A percentile compares a stretch with the other conserved stretches of the same genome.
These are phyloP conservation scores for Pyropia haitanensis DNA, from an alignment of 23 red algal genomes.

Conservation along the genomic window DNA sequence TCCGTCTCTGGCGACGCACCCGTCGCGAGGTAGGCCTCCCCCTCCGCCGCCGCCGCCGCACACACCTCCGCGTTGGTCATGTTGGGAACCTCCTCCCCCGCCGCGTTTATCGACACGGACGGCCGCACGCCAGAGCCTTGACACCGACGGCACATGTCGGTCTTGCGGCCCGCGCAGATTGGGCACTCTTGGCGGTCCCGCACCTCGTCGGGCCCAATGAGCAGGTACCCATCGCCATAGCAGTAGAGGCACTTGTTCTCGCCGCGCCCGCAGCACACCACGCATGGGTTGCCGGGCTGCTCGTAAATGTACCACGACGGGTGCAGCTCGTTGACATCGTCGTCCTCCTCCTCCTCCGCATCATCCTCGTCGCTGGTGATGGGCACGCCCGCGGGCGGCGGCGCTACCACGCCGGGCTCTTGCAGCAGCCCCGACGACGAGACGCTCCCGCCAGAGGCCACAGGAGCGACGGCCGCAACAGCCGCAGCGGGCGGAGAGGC, in stretches of 20 bases:
- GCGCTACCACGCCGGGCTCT: too few relatives aligned
- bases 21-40: too few relatives aligned
- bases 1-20: too few relatives aligned
- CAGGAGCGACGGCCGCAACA: too few relatives aligned
- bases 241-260: constrained; percentile 37
- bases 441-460: too few relatives aligned
- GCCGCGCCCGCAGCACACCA: constrained; percentile 36
- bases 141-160: constrained; percentile 29
- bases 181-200: constrained; percentile 27
- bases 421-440: too few relatives aligned
- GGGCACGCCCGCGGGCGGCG: too few relatives aligned
- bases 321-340: constrained; percentile 7
- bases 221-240: constrained; percentile 50
- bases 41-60: too few relatives aligned
- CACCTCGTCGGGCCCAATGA: constrained; percentile 30
- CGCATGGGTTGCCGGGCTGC: constrained; percentile 47
- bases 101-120: constrained; percentile 1
- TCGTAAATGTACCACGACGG: constrained; percentile 48
- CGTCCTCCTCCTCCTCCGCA: background rate
- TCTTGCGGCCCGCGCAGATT: constrained; percentile 16
- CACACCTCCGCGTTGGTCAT: constrained; percentile 44
- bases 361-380: too few relatives aligned
- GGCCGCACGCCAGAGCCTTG: constrained; percentile 38
- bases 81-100: constrained; percentile 21
- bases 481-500: too few relatives aligned